phyloP scores from a whole-genome alignment of 331 rosid genomes.

The Pyrus hybrid region DNA sequence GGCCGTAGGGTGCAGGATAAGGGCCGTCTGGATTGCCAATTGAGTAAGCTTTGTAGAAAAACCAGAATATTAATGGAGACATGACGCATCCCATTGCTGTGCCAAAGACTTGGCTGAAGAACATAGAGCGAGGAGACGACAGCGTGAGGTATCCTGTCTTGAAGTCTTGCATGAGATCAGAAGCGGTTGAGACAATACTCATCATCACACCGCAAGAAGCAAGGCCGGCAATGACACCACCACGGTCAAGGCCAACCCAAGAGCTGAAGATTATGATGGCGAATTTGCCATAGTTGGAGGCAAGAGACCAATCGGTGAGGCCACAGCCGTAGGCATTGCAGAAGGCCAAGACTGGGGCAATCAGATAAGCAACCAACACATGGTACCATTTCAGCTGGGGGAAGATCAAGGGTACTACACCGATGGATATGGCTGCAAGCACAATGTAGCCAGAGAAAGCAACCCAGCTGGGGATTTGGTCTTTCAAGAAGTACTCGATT shows the following conservation, averaged over 20 bases:
- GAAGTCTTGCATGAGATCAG: constrained; percentile 74
- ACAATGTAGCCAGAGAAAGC: constrained; percentile 33
- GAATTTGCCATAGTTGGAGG: constrained; percentile 69
- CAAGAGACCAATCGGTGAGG: constrained; percentile 77
- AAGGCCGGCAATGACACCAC: constrained; percentile 69
- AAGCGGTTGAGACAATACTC: constrained; percentile 73
- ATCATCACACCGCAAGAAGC: constrained; percentile 79
- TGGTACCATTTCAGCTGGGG: constrained; percentile 59
- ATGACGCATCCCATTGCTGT: constrained; percentile 50
- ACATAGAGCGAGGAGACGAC: constrained; percentile 63
- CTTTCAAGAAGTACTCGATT: constrained; percentile 39
- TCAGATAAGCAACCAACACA: constrained; percentile 34
- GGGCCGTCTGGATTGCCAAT: constrained; percentile 54
- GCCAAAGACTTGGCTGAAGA: constrained; percentile 58
- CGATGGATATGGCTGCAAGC: constrained; percentile 42
- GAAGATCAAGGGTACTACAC: constrained; percentile 40
- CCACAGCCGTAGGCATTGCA: constrained; percentile 74
- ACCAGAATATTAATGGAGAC: constrained; percentile 44
- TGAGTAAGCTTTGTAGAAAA: constrained; percentile 57
- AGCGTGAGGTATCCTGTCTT: constrained; percentile 68
- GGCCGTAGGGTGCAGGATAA: constrained; percentile 68
- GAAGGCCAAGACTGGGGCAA: constrained; percentile 64
- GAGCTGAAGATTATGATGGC: constrained; percentile 60
- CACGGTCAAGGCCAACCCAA: constrained; percentile 49
- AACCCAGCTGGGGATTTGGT: constrained; percentile 49